phyloP scores from a whole-genome alignment of 2,329 filamentous ascomycete species.

The Xylariaceae sp. region DNA sequence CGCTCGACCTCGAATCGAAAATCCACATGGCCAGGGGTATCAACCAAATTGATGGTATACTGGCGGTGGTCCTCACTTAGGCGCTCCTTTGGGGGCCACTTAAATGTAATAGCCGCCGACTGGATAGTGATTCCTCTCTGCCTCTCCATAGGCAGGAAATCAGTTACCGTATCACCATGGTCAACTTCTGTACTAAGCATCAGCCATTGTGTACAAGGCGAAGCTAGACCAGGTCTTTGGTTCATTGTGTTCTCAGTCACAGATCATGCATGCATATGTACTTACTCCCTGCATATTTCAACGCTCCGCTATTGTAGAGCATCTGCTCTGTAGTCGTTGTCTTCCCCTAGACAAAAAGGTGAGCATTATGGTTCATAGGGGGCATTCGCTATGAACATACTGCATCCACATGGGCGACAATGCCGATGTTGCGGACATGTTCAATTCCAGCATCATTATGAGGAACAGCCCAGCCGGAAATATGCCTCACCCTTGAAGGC shows the following conservation, averaged over 20 bases:
- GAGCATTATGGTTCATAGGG: constrained; percentile 8
- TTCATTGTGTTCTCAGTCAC: constrained; percentile 3
- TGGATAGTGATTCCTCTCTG: constrained; percentile 96
- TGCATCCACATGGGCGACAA: constrained; percentile 98
- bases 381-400: constrained; percentile 43
- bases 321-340: constrained; percentile 98
- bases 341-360: constrained; percentile 65
- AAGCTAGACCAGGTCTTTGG: not conserved
- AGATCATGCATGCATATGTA: constrained; percentile 11
- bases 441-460: constrained; percentile 48
- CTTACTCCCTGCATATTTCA: constrained; percentile 76
- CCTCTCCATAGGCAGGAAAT: constrained; percentile 91
- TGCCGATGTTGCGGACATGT: constrained; percentile 90
- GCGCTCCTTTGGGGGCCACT: constrained; percentile 69
- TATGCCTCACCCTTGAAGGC: constrained; percentile 13
- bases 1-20: constrained; percentile 96
- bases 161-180: constrained; percentile 93
- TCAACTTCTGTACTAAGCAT: constrained; percentile 70
- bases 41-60: constrained; percentile 81
- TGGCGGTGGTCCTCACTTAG: constrained; percentile 27
- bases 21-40: constrained; percentile 95
- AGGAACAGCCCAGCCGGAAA: constrained; percentile 18
- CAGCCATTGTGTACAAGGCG: constrained; percentile 5
- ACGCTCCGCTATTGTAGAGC: constrained; percentile 94
- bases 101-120: constrained; percentile 92